Percentiles rank a stretch among this genome's conserved stretches.
Evolutionary conservation across 495 filamentous ascomycete species (phyloP).

Genomic region (Penicillium macrosclerotiorum): DNA sequence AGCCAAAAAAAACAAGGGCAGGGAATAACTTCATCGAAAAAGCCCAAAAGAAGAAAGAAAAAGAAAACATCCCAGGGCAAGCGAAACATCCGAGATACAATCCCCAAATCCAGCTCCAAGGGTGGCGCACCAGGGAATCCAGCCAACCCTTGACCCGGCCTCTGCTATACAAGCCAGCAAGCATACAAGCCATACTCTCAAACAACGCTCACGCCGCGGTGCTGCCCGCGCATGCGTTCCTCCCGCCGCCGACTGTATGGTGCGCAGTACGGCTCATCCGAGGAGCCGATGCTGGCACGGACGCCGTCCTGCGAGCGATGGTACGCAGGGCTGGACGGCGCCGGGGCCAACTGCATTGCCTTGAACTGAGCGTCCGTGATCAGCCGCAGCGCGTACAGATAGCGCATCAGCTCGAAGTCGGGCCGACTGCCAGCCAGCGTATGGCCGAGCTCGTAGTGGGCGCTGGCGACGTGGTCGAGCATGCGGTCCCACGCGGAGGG

Average conservation of each 20-base stretch:
- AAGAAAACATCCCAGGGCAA: too few relatives aligned
- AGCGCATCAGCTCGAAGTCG: conserved; percentile 47
- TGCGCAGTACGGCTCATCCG: conserved; percentile 46
- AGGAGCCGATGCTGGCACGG: conserved; percentile 41
- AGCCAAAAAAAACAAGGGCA: too few relatives aligned
- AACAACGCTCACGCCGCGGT: conserved; percentile 36
- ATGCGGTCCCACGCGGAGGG: conserved; percentile 37
- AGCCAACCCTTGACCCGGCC: neutral
- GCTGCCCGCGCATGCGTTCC: conserved; percentile 40
- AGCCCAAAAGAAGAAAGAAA: too few relatives aligned
- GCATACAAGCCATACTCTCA: conserved; percentile 8
- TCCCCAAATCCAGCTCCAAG: too few relatives aligned
- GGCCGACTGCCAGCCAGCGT: conserved; percentile 40
- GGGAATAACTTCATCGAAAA: too few relatives aligned
- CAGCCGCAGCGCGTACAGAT: conserved; percentile 39
- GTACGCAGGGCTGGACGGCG: conserved; percentile 45
- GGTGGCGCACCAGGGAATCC: too few relatives aligned
- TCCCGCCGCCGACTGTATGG: conserved; percentile 46
- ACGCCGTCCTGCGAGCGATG: conserved; percentile 43
- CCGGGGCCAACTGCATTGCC: conserved; percentile 41
- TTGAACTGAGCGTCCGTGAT: conserved; percentile 49
- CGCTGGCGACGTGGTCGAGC: conserved; percentile 38
- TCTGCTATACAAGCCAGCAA: neutral
- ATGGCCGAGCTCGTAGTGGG: conserved; percentile 40
- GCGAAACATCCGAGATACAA: too few relatives aligned